A percentile compares a stretch with the other conserved stretches of the same genome.
Evolutionary conservation across 345 rosid species (phyloP).

Genomic region (Limnanthes douglasii): DNA sequence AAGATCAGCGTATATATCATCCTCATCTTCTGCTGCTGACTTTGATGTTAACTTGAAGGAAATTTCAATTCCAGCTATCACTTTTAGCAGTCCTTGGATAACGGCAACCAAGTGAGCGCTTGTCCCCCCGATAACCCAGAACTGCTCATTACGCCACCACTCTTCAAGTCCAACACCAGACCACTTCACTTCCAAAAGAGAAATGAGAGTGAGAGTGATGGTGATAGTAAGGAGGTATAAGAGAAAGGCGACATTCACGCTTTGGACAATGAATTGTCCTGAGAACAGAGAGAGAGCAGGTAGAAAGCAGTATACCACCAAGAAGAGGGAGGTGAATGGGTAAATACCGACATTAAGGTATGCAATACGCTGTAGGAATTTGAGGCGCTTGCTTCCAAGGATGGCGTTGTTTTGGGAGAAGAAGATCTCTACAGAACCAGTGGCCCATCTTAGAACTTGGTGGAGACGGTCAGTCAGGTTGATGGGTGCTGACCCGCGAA

Average conservation of each 20-base stretch:
- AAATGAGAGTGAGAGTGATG: conserved; percentile 39
- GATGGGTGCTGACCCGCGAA: conserved; percentile 87
- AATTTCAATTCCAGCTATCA: conserved; percentile 68
- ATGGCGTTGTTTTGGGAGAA: conserved; percentile 73
- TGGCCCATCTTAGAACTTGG: conserved; percentile 91
- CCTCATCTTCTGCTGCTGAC: conserved; percentile 58
- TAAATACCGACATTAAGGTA: conserved; percentile 80
- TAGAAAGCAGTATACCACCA: conserved; percentile 69
- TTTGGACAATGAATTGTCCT: conserved; percentile 58
- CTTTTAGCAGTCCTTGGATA: conserved; percentile 73
- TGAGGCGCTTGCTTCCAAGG: conserved; percentile 46
- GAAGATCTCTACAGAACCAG: conserved; percentile 90
- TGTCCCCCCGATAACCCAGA: conserved; percentile 87
- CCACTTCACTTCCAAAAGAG: conserved; percentile 87
- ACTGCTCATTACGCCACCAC: conserved; percentile 91
- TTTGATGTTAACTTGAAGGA: conserved; percentile 71
- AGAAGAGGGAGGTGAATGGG: conserved; percentile 76
- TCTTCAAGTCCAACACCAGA: conserved; percentile 75
- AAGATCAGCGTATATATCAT: conserved; percentile 61
- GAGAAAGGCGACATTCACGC: conserved; percentile 48
- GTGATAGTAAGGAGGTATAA: conserved; percentile 53
- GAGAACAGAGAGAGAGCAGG: conserved; percentile 78
- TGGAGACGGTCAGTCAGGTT: conserved; percentile 88
- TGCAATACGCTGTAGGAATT: conserved; percentile 76
- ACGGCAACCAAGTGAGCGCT: conserved; percentile 87